Base-by-base conservation (phyloP, 495 filamentous ascomycete genomes). In the Penicillium canariense region DNA sequence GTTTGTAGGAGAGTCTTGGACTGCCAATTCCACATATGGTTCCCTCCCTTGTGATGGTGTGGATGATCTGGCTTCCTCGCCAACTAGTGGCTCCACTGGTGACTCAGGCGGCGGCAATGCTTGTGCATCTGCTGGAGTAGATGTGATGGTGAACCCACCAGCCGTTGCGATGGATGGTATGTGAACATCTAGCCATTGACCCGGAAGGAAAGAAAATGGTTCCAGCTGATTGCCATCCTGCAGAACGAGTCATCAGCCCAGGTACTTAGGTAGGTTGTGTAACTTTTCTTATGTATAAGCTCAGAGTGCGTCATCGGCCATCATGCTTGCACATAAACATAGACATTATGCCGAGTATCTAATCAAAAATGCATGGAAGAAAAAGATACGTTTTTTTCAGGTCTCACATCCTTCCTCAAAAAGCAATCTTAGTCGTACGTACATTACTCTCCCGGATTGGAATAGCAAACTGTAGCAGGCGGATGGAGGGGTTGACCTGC, bases 161-260 rank as follows among this genome's bases (percentile, higher is more conserved):
- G 89, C 85, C 67, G 84, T 81, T 42, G 79, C 54, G 40, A 87
- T 72, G 25, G 70, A 69, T 0, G 89, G 88, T 43, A 88, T 77
- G 61, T 89, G 83, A 5, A 92, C 84, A 65, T 97, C 92, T 48
- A 97, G 78, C 91, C 91, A 97, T 78, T 96, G 92, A 30, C 92
- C 92, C 1, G 92, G 87, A 25, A 86, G 73, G 69, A 93, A 94
- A 15, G 66, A 65, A 32, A 77, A 70, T 26, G 68, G 65, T 35
- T 76, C 56, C 38, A 40, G 43, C 5, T 20, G 2, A 7, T 35
- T 22, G 40, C 57, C 62, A 52, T 54, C 39, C 58, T 68, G 27
- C 46, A 28, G 22, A 48, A 54, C 26, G 46, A 22, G 11, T 48
- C 38, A 42, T 23, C 38, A 42, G 20, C n/a, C 30, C 1, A 23